Percentiles rank a stretch among this genome's conserved stretches.
These are phyloP conservation scores for Verticillium tricorpus DNA, from an alignment of 2,329 filamentous ascomycete genomes.

Conservation along the genomic window DNA sequence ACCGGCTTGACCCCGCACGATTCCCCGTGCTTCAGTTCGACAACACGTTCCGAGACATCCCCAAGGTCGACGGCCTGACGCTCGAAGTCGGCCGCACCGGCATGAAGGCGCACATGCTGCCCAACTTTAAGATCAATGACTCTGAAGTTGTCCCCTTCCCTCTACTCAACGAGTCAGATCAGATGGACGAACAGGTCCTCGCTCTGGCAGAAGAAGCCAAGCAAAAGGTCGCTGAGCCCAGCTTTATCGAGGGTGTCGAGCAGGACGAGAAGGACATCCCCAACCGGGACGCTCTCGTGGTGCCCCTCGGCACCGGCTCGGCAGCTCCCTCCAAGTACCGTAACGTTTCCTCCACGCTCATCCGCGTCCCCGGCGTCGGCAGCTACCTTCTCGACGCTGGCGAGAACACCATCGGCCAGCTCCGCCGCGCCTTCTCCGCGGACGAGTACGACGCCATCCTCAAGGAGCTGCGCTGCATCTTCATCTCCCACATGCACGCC, in stretches of 20 bases:
- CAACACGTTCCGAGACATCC: slow-evolving; percentile 36
- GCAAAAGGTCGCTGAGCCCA: slow-evolving; percentile 32
- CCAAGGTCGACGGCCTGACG: not conserved
- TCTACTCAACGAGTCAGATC: slow-evolving; percentile 33
- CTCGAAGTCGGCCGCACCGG: slow-evolving; percentile 37
- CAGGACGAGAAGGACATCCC: slow-evolving; percentile 61
- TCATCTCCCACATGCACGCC: slow-evolving; percentile 93
- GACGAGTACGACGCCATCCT: slow-evolving; percentile 66
- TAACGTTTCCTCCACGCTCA: slow-evolving; percentile 85
- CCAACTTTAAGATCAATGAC: slow-evolving; percentile 39
- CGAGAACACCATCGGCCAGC: slow-evolving; percentile 85
- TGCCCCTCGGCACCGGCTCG: slow-evolving; percentile 87
- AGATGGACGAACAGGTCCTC: slow-evolving; percentile 39
- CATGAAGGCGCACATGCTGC: slow-evolving; percentile 41
- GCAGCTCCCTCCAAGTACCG: slow-evolving; percentile 87
- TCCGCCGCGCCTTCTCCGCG: slow-evolving; percentile 67
- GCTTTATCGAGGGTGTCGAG: slow-evolving; percentile 45
- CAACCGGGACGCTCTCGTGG: slow-evolving; percentile 72
- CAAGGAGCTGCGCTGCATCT: slow-evolving; percentile 74
- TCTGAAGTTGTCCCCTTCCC: slow-evolving; percentile 38
- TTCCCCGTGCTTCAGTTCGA: slow-evolving; percentile 68
- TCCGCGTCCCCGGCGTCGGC: slow-evolving; percentile 80
- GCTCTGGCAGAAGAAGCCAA: slow-evolving; percentile 46
- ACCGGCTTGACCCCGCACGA: slow-evolving; percentile 66
- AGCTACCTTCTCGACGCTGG: slow-evolving; percentile 88